Base-by-base conservation (phyloP, 2,329 filamentous ascomycete species). In the Epichloe uncinata region DNA sequence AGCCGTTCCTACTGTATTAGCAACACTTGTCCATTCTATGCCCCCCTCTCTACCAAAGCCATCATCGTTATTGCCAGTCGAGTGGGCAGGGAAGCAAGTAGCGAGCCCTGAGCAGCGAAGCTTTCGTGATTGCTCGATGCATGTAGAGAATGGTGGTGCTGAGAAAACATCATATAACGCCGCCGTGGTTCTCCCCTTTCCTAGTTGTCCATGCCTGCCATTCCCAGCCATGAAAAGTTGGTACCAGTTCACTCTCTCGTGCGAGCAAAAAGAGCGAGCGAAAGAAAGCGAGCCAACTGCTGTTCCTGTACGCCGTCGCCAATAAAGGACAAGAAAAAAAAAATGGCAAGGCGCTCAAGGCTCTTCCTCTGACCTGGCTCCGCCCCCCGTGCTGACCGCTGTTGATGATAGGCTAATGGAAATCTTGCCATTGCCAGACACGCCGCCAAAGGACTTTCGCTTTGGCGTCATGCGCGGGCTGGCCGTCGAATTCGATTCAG, bases 381-480 rank as follows among this genome's bases (percentile, higher is more conserved):
- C 60, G 22, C 65, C 66, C 65, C 67, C 67, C 35, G 67, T 68
- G 58, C 69, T 72, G 26, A 73, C 56, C 34, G 67, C 65, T 34
- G 67, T 64, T 4, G 74, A 64, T 5, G 75, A 73, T 35, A 81
- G 65, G 58, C 73, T 79, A 56, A 81, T 81, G 49, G 77, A 69
- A 57, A 81, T 81, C 62, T 79, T 80, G 35, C 65, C 63, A 37
- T 64, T 66, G 22, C 67, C 69, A 5, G 69, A 62, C 47, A 68
- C 63, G 18, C 66, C 63, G 2, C 66, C 66, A 54, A 75, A 71
- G 47, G 68, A 68, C 60, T 73, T 64, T 15, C 68, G 63, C 52
- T 63, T 61, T 42, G 59, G 57, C 30, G 55, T 56, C 44, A 57
- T 45, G 16, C 65, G 65, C n/a, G 68, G 60, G 13, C 66, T 56